Percentiles rank a stretch among this genome's conserved stretches.
phyloP scores from a whole-genome alignment of 352 stramenopile species.

The Pythium graminicola region DNA sequence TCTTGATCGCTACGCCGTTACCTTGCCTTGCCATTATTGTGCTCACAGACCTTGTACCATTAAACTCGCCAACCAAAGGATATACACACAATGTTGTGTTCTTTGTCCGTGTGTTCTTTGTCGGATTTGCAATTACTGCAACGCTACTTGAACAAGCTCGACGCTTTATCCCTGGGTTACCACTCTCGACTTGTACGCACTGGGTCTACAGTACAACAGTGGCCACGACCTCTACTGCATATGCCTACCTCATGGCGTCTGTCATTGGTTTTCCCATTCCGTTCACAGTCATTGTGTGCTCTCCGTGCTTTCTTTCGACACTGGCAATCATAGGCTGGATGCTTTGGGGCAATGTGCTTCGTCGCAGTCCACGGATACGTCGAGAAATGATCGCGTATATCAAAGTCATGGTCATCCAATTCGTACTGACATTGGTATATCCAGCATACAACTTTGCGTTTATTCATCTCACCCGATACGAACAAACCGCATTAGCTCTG shows the following conservation, averaged over 20 bases:
- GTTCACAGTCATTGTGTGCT: conserved; percentile 21
- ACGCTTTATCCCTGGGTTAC: not conserved
- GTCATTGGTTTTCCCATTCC: conserved; percentile 10
- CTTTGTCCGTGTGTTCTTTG: conserved; percentile 3
- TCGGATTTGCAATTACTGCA: conserved; percentile 1
- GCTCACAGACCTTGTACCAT: not conserved
- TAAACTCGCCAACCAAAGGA: not conserved
- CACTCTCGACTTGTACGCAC: not conserved
- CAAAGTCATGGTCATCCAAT: not conserved
- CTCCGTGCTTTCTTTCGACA: conserved; percentile 18
- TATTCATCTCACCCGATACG: not conserved
- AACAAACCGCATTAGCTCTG: conserved; percentile 11
- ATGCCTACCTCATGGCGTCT: not conserved
- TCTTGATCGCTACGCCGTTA: not conserved
- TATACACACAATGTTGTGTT: not conserved
- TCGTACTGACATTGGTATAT: conserved; percentile 10
- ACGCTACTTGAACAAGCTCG: not conserved
- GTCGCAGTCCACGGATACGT: not conserved
- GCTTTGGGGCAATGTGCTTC: not conserved
- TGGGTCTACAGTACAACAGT: not conserved
- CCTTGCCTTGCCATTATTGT: not conserved
- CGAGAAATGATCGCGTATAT: not conserved
- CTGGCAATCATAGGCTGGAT: too few relatives aligned
- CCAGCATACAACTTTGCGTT: conserved; percentile 17
- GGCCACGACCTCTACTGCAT: not conserved